phyloP scores from a whole-genome alignment of 257 asterid species.

The Eustoma russellianum region DNA sequence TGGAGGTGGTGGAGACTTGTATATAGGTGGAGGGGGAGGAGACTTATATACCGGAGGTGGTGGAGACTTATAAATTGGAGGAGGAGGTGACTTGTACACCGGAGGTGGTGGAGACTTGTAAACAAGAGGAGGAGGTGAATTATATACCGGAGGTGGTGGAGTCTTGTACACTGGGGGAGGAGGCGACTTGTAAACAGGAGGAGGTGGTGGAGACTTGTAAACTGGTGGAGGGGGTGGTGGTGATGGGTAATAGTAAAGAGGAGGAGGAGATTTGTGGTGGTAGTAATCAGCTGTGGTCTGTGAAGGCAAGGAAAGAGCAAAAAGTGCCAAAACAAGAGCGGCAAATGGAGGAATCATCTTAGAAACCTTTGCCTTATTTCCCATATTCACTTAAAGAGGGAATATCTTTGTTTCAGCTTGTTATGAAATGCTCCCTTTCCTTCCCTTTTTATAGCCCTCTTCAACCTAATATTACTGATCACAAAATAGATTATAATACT shows the following conservation, averaged over 20 bases:
- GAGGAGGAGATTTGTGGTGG: too few species aligned
- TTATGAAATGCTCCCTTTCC: neutral
- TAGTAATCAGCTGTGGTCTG: conserved; percentile 10
- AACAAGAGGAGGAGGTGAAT: too few species aligned
- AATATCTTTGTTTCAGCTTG: conserved; percentile 3
- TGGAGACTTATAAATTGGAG: too few species aligned
- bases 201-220: conserved; percentile 5
- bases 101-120: too few species aligned
- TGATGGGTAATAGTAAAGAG: neutral
- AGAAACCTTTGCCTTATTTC: conserved; percentile 7
- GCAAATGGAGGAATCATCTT: conserved; percentile 9
- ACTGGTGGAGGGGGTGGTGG: conserved; percentile 5
- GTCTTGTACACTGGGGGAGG: neutral
- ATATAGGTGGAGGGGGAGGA: too few species aligned
- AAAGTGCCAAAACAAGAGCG: conserved; percentile 4
- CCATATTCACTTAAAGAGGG: conserved; percentile 5
- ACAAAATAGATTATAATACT: too few species aligned
- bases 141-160: neutral
- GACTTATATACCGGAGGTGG: too few species aligned
- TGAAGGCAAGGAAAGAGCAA: conserved; percentile 15
- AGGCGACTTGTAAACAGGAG: too few species aligned
- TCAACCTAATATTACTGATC: too few species aligned
- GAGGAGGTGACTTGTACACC: too few species aligned
- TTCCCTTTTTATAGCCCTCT: conserved; percentile 9
- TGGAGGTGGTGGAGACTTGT: too few species aligned